phyloP scores from a whole-genome alignment of 257 asterid species.

The Fraxinus pennsylvanica region DNA sequence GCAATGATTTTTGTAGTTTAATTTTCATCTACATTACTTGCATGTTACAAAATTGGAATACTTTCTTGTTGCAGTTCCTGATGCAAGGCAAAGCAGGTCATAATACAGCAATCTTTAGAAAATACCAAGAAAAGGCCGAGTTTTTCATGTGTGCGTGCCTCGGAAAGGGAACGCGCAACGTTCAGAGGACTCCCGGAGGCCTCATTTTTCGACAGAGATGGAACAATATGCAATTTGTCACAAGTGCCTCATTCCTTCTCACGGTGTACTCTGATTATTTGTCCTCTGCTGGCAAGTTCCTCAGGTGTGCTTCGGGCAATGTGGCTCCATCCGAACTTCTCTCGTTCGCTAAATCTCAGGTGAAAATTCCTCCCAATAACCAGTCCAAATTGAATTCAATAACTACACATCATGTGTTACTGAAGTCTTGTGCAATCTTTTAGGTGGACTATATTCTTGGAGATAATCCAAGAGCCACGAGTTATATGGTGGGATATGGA shows the following conservation, averaged over 20 bases:
- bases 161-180: slow-evolving; percentile 58
- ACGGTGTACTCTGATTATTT: slow-evolving; percentile 74
- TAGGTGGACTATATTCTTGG: slow-evolving; percentile 61
- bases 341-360: slow-evolving; percentile 75
- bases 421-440: not conserved
- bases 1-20: not conserved
- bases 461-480: slow-evolving; percentile 49
- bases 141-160: slow-evolving; percentile 75
- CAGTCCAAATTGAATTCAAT: not conserved
- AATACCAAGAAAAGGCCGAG: slow-evolving; percentile 70
- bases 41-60: not conserved
- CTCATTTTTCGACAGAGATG: slow-evolving; percentile 65
- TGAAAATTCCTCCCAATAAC: not conserved
- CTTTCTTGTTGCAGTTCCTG: slow-evolving; percentile 43
- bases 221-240: slow-evolving; percentile 87
- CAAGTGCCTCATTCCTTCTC: slow-evolving; percentile 68
- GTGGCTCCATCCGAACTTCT: slow-evolving; percentile 62
- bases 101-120: slow-evolving; percentile 39
- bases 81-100: slow-evolving; percentile 71
- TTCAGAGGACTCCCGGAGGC: slow-evolving; percentile 68
- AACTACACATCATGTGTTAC: not conserved
- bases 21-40: not conserved
- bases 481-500: slow-evolving; percentile 60
- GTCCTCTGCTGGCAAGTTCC: slow-evolving; percentile 55
- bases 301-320: slow-evolving; percentile 48